phyloP scores from a whole-genome alignment of 441 rosid genomes.

The Brassica balearica region DNA sequence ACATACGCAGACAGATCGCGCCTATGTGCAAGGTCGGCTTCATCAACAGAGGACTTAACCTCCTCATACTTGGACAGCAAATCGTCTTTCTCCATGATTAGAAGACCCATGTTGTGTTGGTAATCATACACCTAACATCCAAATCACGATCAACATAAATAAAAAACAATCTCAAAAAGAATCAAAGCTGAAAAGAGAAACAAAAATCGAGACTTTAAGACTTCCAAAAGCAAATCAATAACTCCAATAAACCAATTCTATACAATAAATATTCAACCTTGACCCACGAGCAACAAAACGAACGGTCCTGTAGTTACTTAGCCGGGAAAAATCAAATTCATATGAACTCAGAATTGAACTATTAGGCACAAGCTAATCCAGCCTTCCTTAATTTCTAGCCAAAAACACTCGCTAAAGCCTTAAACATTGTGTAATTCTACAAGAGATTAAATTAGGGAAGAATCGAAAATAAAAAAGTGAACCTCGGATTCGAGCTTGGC shows the following conservation, averaged over 20 bases:
- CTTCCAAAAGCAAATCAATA: conserved; percentile 31
- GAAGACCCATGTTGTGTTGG: conserved; percentile 97
- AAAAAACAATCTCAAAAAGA: background rate
- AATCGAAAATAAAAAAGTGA: background rate
- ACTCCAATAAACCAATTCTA: conserved; percentile 15
- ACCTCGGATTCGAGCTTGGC: conserved; percentile 96
- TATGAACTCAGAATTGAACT: conserved; percentile 8
- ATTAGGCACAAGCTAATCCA: background rate
- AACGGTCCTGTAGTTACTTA: too few relatives aligned
- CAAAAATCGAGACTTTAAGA: conserved; percentile 31
- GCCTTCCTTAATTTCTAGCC: too few relatives aligned
- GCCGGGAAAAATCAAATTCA: conserved; percentile 18
- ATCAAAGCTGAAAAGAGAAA: conserved; percentile 37
- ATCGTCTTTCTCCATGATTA: conserved; percentile 79
- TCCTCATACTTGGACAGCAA: conserved; percentile 62
- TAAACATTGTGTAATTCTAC: too few relatives aligned
- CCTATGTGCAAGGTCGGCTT: conserved; percentile 62
- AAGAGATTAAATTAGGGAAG: background rate
- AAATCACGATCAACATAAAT: conserved; percentile 4
- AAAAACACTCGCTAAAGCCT: too few relatives aligned
- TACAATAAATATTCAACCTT: conserved; percentile 1
- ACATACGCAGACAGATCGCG: conserved; percentile 68
- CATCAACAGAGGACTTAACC: conserved; percentile 68
- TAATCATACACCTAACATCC: conserved; percentile 74
- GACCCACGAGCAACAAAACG: conserved; percentile 4